These are phyloP conservation scores for Sugiyamaella boreocaroliniensis DNA, from an alignment of 805 yeast species.

Conservation along the genomic window DNA sequence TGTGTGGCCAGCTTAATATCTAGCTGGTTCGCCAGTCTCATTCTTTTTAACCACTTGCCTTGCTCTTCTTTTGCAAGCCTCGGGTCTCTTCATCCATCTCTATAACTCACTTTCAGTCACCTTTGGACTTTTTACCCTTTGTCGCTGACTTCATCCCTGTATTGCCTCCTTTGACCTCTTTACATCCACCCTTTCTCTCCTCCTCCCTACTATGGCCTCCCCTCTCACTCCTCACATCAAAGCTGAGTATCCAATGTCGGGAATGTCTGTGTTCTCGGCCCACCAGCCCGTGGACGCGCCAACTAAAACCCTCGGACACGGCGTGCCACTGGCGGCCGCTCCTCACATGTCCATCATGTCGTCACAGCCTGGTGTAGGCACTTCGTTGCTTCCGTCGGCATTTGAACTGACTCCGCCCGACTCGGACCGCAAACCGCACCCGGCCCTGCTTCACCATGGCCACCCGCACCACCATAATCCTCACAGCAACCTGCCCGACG, in stretches of 20 bases:
- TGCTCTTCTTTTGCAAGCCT: no score
- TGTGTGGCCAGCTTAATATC: no score
- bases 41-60: no score
- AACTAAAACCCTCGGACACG: neutral
- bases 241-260: neutral
- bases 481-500: neutral
- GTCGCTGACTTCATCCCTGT: neutral
- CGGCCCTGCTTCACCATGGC: neutral
- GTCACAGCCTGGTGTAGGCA: neutral
- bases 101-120: neutral
- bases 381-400: constrained; percentile 3
- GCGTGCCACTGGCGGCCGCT: neutral
- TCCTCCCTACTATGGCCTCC: neutral
- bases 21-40: no score
- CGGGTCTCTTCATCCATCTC: neutral
- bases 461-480: no score
- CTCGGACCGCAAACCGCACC: constrained; percentile 5
- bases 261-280: neutral
- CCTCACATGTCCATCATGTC: neutral
- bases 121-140: no score
- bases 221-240: neutral
- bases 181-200: neutral
- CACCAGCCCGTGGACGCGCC: neutral
- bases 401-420: constrained; percentile 5
- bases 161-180: neutral